Conservation (phyloP, 345 rosid genomes). For the Moricandia arvensis region DNA sequence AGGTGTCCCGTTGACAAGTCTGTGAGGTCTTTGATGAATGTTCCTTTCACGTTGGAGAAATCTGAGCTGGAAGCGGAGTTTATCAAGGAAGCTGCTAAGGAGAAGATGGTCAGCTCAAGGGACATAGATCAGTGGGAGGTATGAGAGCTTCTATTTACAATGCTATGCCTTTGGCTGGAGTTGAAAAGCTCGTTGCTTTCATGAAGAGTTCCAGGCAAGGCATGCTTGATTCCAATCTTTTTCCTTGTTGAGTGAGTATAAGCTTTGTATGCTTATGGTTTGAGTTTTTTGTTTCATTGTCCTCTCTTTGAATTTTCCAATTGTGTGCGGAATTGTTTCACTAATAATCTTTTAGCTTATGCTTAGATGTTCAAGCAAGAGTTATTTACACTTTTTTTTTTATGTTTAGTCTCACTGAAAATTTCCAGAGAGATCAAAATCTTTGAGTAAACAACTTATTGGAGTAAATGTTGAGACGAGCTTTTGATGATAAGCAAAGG, state of each 20-base stretch:
- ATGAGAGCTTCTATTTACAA: neutral
- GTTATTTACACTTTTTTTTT: neutral
- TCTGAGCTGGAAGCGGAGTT: neutral
- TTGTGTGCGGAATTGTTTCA: conserved; percentile 6
- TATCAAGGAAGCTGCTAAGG: neutral
- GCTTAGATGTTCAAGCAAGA: neutral
- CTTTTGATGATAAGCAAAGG: conserved; percentile 23
- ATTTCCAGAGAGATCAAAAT: neutral
- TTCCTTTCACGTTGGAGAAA: neutral
- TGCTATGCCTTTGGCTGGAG: neutral
- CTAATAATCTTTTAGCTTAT: conserved; percentile 8
- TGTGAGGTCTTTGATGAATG: neutral
- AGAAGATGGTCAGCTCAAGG: neutral
- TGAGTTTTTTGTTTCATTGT: neutral
- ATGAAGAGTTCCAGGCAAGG: neutral
- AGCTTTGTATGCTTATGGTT: conserved; percentile 17
- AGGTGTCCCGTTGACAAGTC: neutral
- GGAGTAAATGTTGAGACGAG: conserved; percentile 1
- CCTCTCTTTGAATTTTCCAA: neutral
- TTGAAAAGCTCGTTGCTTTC: neutral
- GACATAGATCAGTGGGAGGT: neutral
- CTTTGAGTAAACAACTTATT: neutral
- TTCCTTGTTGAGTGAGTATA: too few relatives aligned
- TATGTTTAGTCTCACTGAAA: neutral
- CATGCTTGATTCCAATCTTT: neutral